These are phyloP conservation scores for Phytophthora constricta DNA, from an alignment of 352 stramenopile species.

Conservation along the genomic window DNA sequence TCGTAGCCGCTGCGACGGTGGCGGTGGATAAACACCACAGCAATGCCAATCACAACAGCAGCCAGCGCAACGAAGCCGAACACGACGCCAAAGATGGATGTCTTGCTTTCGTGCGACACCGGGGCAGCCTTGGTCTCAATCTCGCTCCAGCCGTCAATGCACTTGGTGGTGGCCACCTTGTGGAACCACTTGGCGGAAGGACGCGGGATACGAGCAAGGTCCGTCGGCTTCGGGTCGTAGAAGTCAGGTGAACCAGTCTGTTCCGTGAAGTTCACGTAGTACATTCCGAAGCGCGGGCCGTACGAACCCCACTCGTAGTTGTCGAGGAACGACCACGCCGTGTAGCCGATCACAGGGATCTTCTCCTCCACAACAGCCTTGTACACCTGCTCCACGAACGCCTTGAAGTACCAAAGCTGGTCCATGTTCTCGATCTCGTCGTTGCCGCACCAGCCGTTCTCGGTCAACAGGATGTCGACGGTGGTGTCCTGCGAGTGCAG, in stretches of 20 bases:
- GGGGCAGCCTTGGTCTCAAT: slow-evolving; percentile 22
- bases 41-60: slow-evolving; percentile 25
- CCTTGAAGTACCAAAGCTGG: slow-evolving; percentile 55
- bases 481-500: slow-evolving; percentile 45
- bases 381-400: slow-evolving; percentile 50
- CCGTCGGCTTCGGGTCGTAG: slow-evolving; percentile 36
- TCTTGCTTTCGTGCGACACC: slow-evolving; percentile 17
- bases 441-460: slow-evolving; percentile 58
- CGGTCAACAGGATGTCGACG: slow-evolving; percentile 47
- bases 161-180: slow-evolving; percentile 41
- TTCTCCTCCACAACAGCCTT: slow-evolving; percentile 43
- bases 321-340: slow-evolving; percentile 45
- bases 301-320: slow-evolving; percentile 61
- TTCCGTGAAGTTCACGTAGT: slow-evolving; percentile 66
- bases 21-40: slow-evolving; percentile 28
- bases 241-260: slow-evolving; percentile 33
- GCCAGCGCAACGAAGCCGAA: slow-evolving; percentile 24
- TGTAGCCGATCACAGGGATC: slow-evolving; percentile 42
- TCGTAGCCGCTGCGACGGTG: slow-evolving; percentile 35
- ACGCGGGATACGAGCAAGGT: slow-evolving; percentile 47
- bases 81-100: slow-evolving; percentile 27
- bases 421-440: slow-evolving; percentile 49
- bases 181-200: slow-evolving; percentile 50
- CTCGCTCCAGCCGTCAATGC: slow-evolving; percentile 34
- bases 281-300: slow-evolving; percentile 63